Conservation (phyloP, 1,284 basidiomycete species). For the Vanrija sp. region DNA sequence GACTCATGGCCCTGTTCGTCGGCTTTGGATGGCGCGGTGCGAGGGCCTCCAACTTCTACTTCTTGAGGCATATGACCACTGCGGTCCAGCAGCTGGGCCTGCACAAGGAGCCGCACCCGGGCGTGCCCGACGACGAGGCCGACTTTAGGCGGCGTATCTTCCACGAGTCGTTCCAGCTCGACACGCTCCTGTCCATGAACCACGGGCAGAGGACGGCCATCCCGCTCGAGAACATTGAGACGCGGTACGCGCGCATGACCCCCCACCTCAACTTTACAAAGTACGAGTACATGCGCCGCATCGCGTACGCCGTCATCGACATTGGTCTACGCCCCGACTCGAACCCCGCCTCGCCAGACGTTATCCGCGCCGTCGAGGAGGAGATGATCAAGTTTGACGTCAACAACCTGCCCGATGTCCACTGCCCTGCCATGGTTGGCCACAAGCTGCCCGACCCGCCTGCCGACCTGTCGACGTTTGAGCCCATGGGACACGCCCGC, state of each 20-base stretch:
- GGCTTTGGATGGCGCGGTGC: slow-evolving; percentile 41
- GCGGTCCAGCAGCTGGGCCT: slow-evolving; percentile 38
- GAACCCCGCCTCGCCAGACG: slow-evolving; percentile 25
- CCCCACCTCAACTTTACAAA: slow-evolving; percentile 19
- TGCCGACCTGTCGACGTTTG: slow-evolving; percentile 1
- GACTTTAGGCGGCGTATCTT: slow-evolving; percentile 41
- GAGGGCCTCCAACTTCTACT: slow-evolving; percentile 38
- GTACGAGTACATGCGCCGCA: slow-evolving; percentile 36
- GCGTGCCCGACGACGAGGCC: slow-evolving; percentile 30
- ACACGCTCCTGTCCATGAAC: slow-evolving; percentile 39
- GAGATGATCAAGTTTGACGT: slow-evolving; percentile 25
- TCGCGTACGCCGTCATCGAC: slow-evolving; percentile 32
- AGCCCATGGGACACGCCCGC: slow-evolving; percentile 12
- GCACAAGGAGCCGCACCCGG: slow-evolving; percentile 41
- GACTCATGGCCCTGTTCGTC: slow-evolving; percentile 36
- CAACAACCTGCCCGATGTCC: slow-evolving; percentile 18
- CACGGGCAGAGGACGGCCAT: slow-evolving; percentile 39
- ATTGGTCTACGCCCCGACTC: slow-evolving; percentile 37
- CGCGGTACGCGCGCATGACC: slow-evolving; percentile 24
- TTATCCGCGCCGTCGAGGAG: slow-evolving; percentile 25
- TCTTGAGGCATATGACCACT: slow-evolving; percentile 40
- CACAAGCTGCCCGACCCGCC: slow-evolving; percentile 23
- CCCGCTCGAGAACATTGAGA: slow-evolving; percentile 36
- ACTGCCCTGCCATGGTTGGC: slow-evolving; percentile 32
- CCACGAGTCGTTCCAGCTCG: slow-evolving; percentile 36